These are phyloP conservation scores for Sphenostylis stenocarpa DNA, from an alignment of 306 rosid species.

Conservation along the genomic window DNA sequence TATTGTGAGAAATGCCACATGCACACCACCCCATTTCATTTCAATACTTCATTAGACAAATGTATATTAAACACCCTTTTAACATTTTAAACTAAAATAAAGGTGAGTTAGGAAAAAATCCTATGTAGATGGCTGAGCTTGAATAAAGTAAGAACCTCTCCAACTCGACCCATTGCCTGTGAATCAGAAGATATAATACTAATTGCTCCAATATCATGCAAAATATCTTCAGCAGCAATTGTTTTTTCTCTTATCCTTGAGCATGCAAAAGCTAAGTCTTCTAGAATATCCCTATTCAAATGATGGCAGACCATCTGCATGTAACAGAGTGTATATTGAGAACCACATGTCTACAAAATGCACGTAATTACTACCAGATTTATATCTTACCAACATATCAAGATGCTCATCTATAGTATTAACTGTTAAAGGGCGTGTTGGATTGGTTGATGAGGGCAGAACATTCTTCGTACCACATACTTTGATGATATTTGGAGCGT, in stretches of 20 bases:
- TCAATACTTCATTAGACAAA: neutral
- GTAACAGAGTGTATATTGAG: constrained; percentile 18
- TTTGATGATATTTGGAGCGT: constrained; percentile 82
- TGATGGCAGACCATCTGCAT: constrained; percentile 84
- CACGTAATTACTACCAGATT: neutral
- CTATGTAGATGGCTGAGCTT: neutral
- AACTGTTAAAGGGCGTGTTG: constrained; percentile 71
- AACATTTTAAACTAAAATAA: neutral
- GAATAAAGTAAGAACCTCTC: constrained; percentile 58
- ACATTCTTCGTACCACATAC: constrained; percentile 74
- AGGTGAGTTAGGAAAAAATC: neutral
- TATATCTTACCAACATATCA: constrained; percentile 75
- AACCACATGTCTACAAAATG: constrained; percentile 5
- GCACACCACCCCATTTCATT: neutral
- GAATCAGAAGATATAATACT: constrained; percentile 83
- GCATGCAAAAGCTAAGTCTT: constrained; percentile 72
- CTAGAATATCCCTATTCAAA: constrained; percentile 61
- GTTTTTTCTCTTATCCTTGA: constrained; percentile 81
- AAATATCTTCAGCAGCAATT: constrained; percentile 87
- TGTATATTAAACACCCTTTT: neutral
- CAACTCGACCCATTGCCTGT: constrained; percentile 90
- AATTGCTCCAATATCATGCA: constrained; percentile 86
- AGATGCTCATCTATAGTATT: constrained; percentile 80
- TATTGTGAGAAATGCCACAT: constrained; percentile 10
- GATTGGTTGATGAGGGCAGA: constrained; percentile 77